Conservation (phyloP, 805 yeast species). For the Saccharomycopsis babjevae region DNA sequence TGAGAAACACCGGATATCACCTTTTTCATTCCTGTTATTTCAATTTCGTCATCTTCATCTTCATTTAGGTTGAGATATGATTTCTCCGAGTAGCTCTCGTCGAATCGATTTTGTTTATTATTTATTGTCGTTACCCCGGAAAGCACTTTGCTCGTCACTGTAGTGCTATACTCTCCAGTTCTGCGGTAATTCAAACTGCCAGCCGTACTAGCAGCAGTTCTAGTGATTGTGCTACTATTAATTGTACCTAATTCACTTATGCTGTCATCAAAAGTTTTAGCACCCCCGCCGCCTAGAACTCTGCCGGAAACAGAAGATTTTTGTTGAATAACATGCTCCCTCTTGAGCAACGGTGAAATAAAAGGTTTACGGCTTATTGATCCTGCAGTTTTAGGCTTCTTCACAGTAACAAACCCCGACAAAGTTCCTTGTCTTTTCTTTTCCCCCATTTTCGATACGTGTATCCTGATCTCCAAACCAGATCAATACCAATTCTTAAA, state of each 20-base stretch:
- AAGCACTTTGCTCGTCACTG: not conserved
- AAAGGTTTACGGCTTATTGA: not conserved
- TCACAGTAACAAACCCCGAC: constrained; percentile 1
- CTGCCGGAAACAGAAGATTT: no score
- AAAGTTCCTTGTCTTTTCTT: constrained; percentile 7
- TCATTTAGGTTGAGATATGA: not conserved
- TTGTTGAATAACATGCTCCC: not conserved
- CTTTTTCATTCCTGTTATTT: not conserved
- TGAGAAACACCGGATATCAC: not conserved
- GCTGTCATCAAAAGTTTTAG: not conserved
- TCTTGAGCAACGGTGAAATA: not conserved
- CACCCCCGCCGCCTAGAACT: not conserved
- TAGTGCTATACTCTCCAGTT: not conserved
- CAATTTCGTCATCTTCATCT: not conserved
- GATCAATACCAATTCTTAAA: no score
- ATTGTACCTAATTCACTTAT: not conserved
- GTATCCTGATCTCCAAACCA: no score
- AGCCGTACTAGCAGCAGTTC: not conserved
- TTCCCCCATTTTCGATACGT: not conserved
- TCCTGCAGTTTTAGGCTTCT: constrained; percentile 5
- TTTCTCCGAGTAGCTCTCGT: not conserved
- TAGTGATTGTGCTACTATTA: not conserved
- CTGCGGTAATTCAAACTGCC: not conserved
- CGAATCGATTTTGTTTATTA: not conserved
- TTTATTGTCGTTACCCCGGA: not conserved